Conservation (phyloP, 257 asterid species). For the Gentiana macrophylla region DNA sequence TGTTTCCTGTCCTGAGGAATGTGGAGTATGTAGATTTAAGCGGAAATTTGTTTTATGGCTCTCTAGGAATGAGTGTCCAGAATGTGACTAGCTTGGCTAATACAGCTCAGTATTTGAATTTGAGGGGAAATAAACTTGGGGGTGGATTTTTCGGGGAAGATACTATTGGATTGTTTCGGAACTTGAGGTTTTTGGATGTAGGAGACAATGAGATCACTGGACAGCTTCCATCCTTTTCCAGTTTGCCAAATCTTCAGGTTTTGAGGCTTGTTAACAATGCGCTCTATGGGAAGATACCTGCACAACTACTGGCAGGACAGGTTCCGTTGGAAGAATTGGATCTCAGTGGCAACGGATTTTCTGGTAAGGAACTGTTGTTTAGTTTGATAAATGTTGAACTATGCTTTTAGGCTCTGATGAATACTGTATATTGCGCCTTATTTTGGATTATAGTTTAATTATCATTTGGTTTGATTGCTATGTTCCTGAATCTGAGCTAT, state of each 20-base stretch:
- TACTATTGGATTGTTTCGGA: conserved; percentile 43
- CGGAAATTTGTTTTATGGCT: conserved; percentile 47
- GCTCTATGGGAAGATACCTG: conserved; percentile 52
- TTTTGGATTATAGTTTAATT: not conserved
- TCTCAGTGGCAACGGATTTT: conserved; percentile 69
- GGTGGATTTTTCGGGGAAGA: conserved; percentile 51
- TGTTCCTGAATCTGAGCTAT: no score
- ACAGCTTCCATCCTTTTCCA: conserved; percentile 48
- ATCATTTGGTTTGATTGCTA: no score
- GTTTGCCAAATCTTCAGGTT: conserved; percentile 46
- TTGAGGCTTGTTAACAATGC: conserved; percentile 53
- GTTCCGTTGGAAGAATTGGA: conserved; percentile 63
- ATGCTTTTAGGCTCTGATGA: no score
- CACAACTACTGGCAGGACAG: conserved; percentile 50
- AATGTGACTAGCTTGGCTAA: conserved; percentile 62
- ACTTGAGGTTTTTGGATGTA: conserved; percentile 61
- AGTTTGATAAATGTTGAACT: no score
- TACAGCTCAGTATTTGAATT: conserved; percentile 45
- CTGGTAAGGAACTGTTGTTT: conserved; percentile 35
- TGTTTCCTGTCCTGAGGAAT: conserved; percentile 54
- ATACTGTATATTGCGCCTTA: no score
- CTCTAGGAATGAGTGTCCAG: conserved; percentile 34
- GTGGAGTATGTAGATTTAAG: conserved; percentile 73
- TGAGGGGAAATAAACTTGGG: conserved; percentile 55
- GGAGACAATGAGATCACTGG: conserved; percentile 48